Evolutionary conservation across 495 filamentous ascomycete species (phyloP).

Genomic region (Neurospora pannonica): DNA sequence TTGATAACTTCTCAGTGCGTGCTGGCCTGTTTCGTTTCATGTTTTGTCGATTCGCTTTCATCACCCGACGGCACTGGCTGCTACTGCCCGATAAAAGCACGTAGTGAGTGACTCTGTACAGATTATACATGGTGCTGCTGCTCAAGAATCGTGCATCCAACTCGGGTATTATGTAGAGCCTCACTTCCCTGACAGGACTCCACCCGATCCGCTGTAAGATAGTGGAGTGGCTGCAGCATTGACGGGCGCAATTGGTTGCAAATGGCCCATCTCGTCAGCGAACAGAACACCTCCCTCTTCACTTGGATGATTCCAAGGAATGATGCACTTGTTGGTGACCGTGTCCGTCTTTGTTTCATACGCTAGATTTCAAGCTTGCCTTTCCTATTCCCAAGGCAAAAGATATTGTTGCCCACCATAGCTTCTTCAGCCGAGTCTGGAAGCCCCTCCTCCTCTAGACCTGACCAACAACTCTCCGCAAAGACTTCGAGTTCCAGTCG

Average conservation of each 20-base stretch:
- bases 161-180: background rate
- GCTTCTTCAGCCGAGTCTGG: conserved; percentile 13
- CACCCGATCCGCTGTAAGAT: background rate
- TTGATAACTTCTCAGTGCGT: background rate
- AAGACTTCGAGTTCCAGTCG: no score
- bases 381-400: conserved; percentile 9
- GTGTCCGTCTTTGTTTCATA: background rate
- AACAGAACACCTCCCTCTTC: background rate
- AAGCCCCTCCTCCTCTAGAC: conserved; percentile 33
- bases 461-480: conserved; percentile 11
- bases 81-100: background rate
- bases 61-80: background rate
- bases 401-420: conserved; percentile 23
- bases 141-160: background rate
- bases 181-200: background rate
- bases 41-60: background rate
- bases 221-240: background rate
- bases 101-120: background rate
- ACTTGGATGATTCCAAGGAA: background rate
- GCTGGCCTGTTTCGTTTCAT: background rate
- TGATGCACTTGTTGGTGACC: background rate
- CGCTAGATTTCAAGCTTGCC: background rate
- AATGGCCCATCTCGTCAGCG: background rate
- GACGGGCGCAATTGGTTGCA: background rate
- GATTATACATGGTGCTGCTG: background rate